Evolutionary conservation across 495 filamentous ascomycete genomes (phyloP).

Genomic region (Lasiosphaeria miniovina): DNA sequence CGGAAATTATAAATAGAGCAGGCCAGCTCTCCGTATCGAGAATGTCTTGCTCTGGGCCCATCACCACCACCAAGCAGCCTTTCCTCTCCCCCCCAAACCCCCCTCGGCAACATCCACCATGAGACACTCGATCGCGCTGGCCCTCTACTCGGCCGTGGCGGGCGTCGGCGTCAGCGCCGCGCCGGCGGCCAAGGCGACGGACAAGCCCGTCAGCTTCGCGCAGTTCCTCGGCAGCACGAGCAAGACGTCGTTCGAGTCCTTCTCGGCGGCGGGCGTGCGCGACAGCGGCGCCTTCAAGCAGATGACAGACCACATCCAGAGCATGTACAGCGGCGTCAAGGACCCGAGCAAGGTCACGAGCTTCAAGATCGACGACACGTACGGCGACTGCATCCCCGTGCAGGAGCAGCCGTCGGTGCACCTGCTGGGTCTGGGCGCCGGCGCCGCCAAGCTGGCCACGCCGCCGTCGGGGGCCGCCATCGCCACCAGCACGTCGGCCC

Average conservation of each 20-base stretch:
- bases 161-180: too few species aligned
- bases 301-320: not conserved
- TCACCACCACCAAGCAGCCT: too few species aligned
- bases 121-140: too few species aligned
- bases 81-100: too few species aligned
- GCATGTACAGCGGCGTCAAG: not conserved
- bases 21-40: too few species aligned
- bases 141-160: too few species aligned
- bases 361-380: not conserved
- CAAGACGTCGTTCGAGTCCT: not conserved
- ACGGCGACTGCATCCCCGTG: conserved; percentile 1
- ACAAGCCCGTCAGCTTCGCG: not conserved
- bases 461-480: not conserved
- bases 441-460: not conserved
- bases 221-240: not conserved
- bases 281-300: not conserved
- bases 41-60: too few species aligned
- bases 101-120: too few species aligned
- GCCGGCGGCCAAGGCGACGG: too few species aligned
- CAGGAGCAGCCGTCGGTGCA: not conserved
- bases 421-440: not conserved
- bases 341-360: not conserved
- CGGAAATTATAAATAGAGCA: too few species aligned
- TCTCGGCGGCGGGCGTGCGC: not conserved
- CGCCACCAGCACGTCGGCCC: not conserved